Base-by-base conservation (phyloP, 192 early-diverging fungal species). In the Coemansia sp. region DNA sequence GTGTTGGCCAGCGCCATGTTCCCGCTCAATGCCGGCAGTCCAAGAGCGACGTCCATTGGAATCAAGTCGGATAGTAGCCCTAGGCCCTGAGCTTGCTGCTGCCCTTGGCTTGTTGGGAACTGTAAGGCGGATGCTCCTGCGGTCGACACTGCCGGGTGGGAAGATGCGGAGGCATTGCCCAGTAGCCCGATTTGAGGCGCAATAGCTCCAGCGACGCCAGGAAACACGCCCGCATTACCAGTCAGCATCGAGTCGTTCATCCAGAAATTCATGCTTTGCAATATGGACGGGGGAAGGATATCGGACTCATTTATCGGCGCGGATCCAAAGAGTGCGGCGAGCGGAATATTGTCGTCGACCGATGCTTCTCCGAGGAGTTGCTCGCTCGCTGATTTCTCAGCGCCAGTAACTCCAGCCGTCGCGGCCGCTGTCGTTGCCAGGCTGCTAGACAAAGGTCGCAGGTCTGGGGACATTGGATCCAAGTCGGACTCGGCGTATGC, bases 251-350 rank as follows among this genome's bases (percentile, higher is more conserved):
- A 82, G 60, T 82, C 79, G 59, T 82, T 82, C 74, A 82, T 63
- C 79, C 79, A 82, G 17, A 82, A 43, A 27, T 82, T 82, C 79
- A 82, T 82, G 58, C 70, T 82, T 53, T 82, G 79, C 38, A 82
- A 61, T 47, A 82, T 82, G 0, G 74, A 70, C 22, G 79, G 79
- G 19, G 74, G 79, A 39, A 82, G 56, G 49, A 82, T 76, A 42
- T 82, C 79, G 10, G 79, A 72, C 56, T 82, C 79, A 41, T 82
- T 68, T 32, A 82, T 73, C 8, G 74, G 74, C 24, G 67, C 64
- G 11, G 79, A 67, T 36, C 62, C 67, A 47, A 82, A 82, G 9
- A 82, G 67, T 19, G 79, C 67, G 4, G 79, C 59, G 27, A 82
- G 61, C 17, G 79, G 74, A 25, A 81, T 64, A 70, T 58, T 76